A percentile compares a stretch with the other conserved stretches of the same genome.
Evolutionary conservation across 768 basidiomycete genomes (phyloP).

Genomic region (Phlebiopsis gigantea): DNA sequence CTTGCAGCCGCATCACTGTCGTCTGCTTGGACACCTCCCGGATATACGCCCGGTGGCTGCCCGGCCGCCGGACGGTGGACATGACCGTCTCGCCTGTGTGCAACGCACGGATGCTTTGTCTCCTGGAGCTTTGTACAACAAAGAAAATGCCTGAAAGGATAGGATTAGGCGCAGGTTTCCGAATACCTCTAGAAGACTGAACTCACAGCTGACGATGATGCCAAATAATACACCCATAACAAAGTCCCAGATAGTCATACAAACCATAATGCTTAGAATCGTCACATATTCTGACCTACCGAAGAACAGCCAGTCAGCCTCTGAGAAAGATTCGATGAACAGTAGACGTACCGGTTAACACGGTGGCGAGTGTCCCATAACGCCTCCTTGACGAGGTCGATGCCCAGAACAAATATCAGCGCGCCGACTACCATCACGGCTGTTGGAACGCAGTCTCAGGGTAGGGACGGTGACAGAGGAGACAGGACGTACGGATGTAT

Average conservation of each 20-base stretch:
- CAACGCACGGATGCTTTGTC: conserved; percentile 77
- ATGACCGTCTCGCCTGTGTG: conserved; percentile 80
- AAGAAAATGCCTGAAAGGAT: conserved; percentile 83
- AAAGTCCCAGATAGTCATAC: conserved; percentile 94
- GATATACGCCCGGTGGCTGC: conserved; percentile 82
- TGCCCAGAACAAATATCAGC: conserved; percentile 89
- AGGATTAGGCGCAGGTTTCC: not conserved
- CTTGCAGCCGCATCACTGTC: conserved; percentile 82
- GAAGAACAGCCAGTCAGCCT: not conserved
- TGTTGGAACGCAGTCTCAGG: conserved; percentile 24
- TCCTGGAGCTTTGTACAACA: conserved; percentile 89
- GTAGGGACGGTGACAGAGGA: not conserved
- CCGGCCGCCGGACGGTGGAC: conserved; percentile 89
- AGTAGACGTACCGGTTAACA: conserved; percentile 57
- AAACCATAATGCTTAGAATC: conserved; percentile 79
- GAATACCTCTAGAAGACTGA: not conserved
- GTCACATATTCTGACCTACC: conserved; percentile 74
- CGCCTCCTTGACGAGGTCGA: conserved; percentile 93
- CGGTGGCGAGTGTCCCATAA: conserved; percentile 93
- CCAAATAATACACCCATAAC: conserved; percentile 92
- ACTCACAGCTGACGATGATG: conserved; percentile 83
- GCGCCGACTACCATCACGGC: conserved; percentile 90
- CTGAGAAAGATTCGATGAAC: not conserved
- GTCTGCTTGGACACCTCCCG: conserved; percentile 92
- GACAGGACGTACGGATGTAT: conserved; percentile 68